Conservation (phyloP, 305 asterid genomes). For the Fraxinus angustifolia region DNA sequence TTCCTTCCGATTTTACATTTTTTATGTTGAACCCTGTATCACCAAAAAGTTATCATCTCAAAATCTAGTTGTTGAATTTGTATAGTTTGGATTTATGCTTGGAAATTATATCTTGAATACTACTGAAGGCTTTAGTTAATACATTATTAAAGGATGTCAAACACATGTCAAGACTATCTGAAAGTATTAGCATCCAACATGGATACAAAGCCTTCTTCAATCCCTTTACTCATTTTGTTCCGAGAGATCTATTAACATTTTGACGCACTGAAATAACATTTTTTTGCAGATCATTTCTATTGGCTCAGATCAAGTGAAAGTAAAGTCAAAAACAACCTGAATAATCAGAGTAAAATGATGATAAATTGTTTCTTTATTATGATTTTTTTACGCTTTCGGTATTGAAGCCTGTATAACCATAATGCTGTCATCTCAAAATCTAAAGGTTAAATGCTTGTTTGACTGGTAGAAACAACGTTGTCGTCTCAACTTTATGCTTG, state of each 20-base stretch:
- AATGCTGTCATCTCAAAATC: background rate
- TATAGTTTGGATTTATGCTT: background rate
- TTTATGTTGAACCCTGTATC: background rate
- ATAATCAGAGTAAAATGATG: background rate
- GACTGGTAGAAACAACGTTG: background rate
- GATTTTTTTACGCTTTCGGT: background rate
- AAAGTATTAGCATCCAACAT: background rate
- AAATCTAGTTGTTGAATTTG: background rate
- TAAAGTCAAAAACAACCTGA: background rate
- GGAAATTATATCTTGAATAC: background rate
- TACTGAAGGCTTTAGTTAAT: background rate
- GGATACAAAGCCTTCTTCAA: background rate
- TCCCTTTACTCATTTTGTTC: background rate
- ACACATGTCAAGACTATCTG: background rate
- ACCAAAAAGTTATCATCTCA: background rate
- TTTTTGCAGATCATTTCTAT: background rate
- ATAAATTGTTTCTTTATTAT: background rate
- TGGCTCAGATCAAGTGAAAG: slow-evolving; percentile 1
- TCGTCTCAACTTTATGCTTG: background rate
- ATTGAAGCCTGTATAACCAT: background rate
- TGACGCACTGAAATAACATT: background rate
- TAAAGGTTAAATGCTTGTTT: background rate
- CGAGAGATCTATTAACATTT: background rate
- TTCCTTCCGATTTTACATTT: background rate
- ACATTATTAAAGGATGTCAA: background rate